A percentile compares a stretch with the other conserved stretches of the same genome.
phyloP scores from a whole-genome alignment of 164 flowering plant species.

The Umbellularia californica region DNA sequence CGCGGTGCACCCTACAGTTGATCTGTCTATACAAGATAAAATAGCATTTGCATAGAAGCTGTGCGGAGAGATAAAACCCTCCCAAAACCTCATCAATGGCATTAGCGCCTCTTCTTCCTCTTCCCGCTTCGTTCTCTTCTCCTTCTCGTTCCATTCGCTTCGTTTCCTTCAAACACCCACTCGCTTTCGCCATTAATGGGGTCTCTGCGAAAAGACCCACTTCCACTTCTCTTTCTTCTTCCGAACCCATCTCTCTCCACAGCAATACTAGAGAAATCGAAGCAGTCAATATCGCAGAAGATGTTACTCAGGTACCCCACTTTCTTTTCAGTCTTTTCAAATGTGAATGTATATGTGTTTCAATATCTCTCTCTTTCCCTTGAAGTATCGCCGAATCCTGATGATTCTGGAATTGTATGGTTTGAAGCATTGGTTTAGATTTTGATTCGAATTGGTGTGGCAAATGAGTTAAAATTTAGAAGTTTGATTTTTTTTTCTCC shows the following conservation, averaged over 20 bases:
- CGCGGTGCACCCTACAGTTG: too few relatives aligned
- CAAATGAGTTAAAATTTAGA: neutral
- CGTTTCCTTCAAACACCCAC: slow-evolving; percentile 10
- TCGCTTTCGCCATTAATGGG: slow-evolving; percentile 1
- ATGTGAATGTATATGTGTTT: neutral
- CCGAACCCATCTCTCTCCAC: slow-evolving; percentile 17
- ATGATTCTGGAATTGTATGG: neutral
- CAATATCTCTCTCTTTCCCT: neutral
- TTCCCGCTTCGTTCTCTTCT: slow-evolving; percentile 13
- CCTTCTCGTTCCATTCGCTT: slow-evolving; percentile 11
- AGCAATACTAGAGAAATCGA: slow-evolving; percentile 24
- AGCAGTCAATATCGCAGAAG: slow-evolving; percentile 70
- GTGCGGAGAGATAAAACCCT: slow-evolving; percentile 9
- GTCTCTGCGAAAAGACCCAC: slow-evolving; percentile 2
- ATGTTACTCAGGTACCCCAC: slow-evolving; percentile 59
- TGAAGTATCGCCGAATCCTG: neutral
- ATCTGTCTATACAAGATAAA: neutral
- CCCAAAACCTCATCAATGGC: slow-evolving; percentile 28
- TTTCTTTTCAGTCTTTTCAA: neutral
- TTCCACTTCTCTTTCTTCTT: slow-evolving; percentile 10
- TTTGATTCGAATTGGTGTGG: neutral
- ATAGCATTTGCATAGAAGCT: neutral
- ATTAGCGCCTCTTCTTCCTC: slow-evolving; percentile 16
- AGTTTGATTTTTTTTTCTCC: neutral
- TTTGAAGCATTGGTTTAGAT: neutral